Percentiles rank a stretch among this genome's conserved stretches.
These are phyloP conservation scores for Paratinospora sagittata DNA, from an alignment of 164 flowering plant genomes.

Conservation along the genomic window DNA sequence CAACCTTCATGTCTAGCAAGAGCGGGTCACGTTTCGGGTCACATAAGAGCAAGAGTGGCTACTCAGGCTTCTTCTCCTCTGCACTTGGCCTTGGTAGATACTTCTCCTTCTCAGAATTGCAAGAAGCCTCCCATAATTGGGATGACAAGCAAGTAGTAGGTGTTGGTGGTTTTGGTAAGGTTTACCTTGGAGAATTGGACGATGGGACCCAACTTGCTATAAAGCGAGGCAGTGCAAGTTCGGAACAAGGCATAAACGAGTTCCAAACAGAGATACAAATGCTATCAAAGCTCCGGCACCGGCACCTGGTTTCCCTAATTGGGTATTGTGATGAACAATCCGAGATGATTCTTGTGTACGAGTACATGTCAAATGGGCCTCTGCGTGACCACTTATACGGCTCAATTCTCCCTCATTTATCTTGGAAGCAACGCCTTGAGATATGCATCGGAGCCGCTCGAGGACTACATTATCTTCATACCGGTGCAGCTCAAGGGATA, in stretches of 20 bases:
- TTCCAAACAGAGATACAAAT: too few relatives aligned
- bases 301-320: conserved; percentile 75
- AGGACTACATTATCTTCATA: too few relatives aligned
- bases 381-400: conserved; percentile 79
- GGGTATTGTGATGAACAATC: conserved; percentile 78
- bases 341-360: conserved; percentile 92
- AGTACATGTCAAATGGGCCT: conserved; percentile 79
- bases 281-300: conserved; percentile 82
- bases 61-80: too few relatives aligned
- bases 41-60: too few relatives aligned
- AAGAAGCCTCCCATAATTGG: too few relatives aligned
- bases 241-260: conserved; percentile 77
- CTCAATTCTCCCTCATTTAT: conserved; percentile 38
- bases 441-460: too few relatives aligned
- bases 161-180: conserved; percentile 95
- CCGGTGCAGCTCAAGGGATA: too few relatives aligned
- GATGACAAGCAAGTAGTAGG: too few relatives aligned
- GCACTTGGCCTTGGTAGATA: too few relatives aligned
- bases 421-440: conserved; percentile 84
- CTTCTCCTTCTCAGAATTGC: too few relatives aligned
- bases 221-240: conserved; percentile 62
- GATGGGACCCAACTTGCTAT: conserved; percentile 71
- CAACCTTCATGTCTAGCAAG: too few relatives aligned
- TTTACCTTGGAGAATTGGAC: conserved; percentile 56
- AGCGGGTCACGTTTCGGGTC: too few relatives aligned